These are phyloP conservation scores for Trypanosoma scelopori DNA, from an alignment of 208 protist species.

Conservation along the genomic window DNA sequence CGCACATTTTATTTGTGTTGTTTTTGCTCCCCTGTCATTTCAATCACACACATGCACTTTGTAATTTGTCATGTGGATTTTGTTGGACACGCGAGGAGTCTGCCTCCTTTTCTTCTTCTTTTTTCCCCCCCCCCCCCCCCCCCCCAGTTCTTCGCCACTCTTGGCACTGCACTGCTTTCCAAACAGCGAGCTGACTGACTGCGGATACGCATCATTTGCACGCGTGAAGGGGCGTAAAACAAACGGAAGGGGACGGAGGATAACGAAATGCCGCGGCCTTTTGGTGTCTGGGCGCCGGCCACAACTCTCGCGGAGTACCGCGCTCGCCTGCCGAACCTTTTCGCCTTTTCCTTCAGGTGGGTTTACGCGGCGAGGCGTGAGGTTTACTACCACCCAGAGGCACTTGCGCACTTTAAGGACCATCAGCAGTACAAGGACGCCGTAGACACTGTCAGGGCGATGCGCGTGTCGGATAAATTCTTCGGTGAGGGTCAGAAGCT, in stretches of 20 bases:
- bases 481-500: conserved; percentile 85
- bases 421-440: conserved; percentile 86
- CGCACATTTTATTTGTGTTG: neutral
- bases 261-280: conserved; percentile 78
- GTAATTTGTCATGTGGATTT: neutral
- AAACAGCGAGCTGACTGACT: neutral
- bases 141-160: too few relatives aligned
- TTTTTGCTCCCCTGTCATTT: conserved; percentile 6
- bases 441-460: conserved; percentile 76
- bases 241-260: neutral
- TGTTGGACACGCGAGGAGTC: too few relatives aligned
- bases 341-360: conserved; percentile 53
- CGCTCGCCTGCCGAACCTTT: conserved; percentile 64
- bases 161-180: too few relatives aligned
- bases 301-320: conserved; percentile 85
- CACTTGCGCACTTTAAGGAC: conserved; percentile 85
- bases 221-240: neutral
- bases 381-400: conserved; percentile 81
- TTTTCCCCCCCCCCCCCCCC: too few relatives aligned
- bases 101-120: too few relatives aligned
- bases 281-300: conserved; percentile 84
- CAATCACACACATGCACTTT: neutral
- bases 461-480: conserved; percentile 80
- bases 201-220: neutral
- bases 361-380: conserved; percentile 55